A percentile compares a stretch with the other conserved stretches of the same genome.
Evolutionary conservation across 139 green algal genomes (phyloP).

Genomic region (Haematococcus sp.): DNA sequence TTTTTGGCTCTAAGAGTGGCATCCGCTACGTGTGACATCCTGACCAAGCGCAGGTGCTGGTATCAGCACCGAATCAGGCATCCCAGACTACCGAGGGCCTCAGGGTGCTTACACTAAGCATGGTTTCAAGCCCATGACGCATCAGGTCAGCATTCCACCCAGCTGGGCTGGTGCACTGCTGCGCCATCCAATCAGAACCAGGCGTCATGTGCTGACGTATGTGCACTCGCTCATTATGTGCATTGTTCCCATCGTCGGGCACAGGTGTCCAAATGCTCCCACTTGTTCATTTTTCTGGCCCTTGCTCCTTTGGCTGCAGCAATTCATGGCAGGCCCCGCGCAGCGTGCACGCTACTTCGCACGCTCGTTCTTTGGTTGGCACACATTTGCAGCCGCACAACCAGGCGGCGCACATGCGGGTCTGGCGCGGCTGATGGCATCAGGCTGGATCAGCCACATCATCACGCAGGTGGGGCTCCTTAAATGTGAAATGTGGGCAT

Average conservation of each 20-base stretch:
- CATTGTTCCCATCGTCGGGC: too few relatives aligned
- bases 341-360: conserved; percentile 83
- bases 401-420: conserved; percentile 75
- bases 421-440: conserved; percentile 59
- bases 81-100: conserved; percentile 91
- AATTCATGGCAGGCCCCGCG: conserved; percentile 76
- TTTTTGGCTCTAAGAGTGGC: background rate
- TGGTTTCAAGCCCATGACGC: conserved; percentile 96
- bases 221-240: too few relatives aligned
- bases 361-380: conserved; percentile 84
- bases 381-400: conserved; percentile 58
- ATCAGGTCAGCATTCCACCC: too few relatives aligned
- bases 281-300: too few relatives aligned
- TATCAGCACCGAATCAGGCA: conserved; percentile 73
- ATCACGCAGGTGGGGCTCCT: conserved; percentile 64
- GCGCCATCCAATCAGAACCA: too few relatives aligned
- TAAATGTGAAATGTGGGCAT: too few relatives aligned
- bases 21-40: background rate
- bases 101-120: conserved; percentile 81
- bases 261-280: too few relatives aligned
- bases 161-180: too few relatives aligned
- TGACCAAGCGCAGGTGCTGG: conserved; percentile 49
- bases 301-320: too few relatives aligned
- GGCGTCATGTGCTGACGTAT: too few relatives aligned
- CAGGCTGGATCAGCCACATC: conserved; percentile 58